These are phyloP conservation scores for Candida nemodendra DNA, from an alignment of 805 yeast species.

Conservation along the genomic window DNA sequence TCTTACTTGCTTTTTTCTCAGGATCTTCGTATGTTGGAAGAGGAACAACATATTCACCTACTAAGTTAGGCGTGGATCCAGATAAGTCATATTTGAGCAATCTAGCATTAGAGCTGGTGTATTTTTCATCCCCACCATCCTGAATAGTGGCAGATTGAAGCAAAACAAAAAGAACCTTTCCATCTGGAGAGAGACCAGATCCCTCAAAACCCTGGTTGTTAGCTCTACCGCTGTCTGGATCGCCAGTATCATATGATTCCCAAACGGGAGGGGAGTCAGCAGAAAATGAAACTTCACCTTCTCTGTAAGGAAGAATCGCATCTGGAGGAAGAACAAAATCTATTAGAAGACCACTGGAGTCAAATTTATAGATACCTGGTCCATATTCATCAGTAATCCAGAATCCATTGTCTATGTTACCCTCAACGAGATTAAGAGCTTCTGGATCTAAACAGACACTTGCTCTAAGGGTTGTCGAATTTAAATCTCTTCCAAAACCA, in stretches of 20 bases:
- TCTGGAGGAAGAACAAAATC: slow-evolving; percentile 31
- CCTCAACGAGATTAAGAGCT: slow-evolving; percentile 27
- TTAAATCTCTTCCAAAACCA: slow-evolving; percentile 29
- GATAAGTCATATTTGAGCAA: slow-evolving; percentile 30
- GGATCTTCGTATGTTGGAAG: slow-evolving; percentile 30
- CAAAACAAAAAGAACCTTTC: slow-evolving; percentile 25
- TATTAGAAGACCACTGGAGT: slow-evolving; percentile 24
- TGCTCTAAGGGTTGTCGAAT: slow-evolving; percentile 22
- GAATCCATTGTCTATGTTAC: slow-evolving; percentile 32
- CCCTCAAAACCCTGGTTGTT: slow-evolving; percentile 35
- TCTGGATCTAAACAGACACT: slow-evolving; percentile 33
- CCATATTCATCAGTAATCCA: slow-evolving; percentile 37
- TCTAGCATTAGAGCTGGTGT: slow-evolving; percentile 22
- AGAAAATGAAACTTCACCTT: slow-evolving; percentile 23
- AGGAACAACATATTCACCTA: slow-evolving; percentile 30
- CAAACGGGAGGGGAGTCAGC: slow-evolving; percentile 30
- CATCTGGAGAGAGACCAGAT: slow-evolving; percentile 31
- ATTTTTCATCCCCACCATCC: slow-evolving; percentile 32
- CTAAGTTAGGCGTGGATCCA: slow-evolving; percentile 16
- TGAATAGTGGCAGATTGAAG: slow-evolving; percentile 32
- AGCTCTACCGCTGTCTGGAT: slow-evolving; percentile 31
- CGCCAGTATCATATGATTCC: slow-evolving; percentile 22
- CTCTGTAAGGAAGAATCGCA: slow-evolving; percentile 29
- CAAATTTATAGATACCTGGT: slow-evolving; percentile 30
- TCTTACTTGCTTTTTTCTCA: slow-evolving; percentile 17